Conservation (phyloP, 2,329 filamentous ascomycete genomes). For the Fusarium phyllophilum region DNA sequence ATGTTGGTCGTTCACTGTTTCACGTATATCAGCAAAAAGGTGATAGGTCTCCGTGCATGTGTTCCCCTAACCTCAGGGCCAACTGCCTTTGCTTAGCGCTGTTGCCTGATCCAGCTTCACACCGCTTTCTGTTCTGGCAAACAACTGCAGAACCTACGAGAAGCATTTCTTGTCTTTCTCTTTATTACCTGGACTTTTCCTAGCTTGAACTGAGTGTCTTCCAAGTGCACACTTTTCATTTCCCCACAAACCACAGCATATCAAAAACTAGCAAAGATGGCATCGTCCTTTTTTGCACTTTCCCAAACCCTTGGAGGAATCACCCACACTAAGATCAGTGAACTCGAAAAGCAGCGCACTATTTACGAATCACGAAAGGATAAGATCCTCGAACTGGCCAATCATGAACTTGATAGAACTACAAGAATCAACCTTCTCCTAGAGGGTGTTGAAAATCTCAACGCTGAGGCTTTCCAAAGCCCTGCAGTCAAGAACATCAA, state of each 20-base stretch:
- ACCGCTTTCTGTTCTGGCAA: neutral
- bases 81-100: neutral
- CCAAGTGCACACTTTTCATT: rapidly evolving
- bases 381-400: rapidly evolving
- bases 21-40: neutral
- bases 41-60: neutral
- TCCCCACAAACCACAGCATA: rapidly evolving
- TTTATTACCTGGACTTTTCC: neutral
- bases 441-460: neutral
- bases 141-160: neutral
- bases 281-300: neutral
- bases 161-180: no score
- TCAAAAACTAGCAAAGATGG: neutral
- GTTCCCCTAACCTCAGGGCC: neutral
- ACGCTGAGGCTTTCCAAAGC: neutral
- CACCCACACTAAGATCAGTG: neutral
- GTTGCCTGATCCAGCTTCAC: neutral
- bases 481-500: conserved; percentile 1
- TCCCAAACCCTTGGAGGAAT: neutral
- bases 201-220: rapidly evolving
- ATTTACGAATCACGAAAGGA: neutral
- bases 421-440: neutral
- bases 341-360: neutral
- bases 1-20: neutral
- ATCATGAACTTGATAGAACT: neutral